Conservation (phyloP, 495 filamentous ascomycete species). For the Penicillium nucicola region DNA sequence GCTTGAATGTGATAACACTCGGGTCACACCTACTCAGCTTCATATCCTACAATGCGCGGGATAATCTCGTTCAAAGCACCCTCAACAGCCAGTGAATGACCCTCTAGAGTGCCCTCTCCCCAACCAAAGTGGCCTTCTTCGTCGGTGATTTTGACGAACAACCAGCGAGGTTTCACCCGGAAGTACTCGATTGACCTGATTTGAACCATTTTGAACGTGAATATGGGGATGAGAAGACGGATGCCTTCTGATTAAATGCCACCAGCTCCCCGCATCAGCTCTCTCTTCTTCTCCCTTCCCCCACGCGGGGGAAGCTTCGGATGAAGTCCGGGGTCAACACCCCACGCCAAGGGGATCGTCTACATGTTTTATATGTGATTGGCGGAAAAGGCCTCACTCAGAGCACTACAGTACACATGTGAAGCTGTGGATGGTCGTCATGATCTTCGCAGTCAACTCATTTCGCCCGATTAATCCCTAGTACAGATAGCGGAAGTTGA, state of each 20-base stretch:
- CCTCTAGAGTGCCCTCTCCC: conserved; percentile 79
- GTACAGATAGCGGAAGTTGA: conserved; percentile 34
- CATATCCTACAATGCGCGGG: conserved; percentile 61
- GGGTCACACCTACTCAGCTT: conserved; percentile 61
- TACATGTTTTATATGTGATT: not conserved
- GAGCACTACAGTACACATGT: too few relatives aligned
- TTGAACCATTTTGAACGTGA: conserved; percentile 51
- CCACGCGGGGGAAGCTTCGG: conserved; percentile 20
- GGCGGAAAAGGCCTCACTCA: not conserved
- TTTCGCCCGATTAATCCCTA: not conserved
- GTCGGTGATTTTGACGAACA: conserved; percentile 77
- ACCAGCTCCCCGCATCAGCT: not conserved
- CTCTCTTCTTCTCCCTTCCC: conserved; percentile 10
- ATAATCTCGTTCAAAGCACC: conserved; percentile 70
- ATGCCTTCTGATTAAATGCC: not conserved
- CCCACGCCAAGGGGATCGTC: conserved; percentile 2
- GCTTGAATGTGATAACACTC: too few relatives aligned
- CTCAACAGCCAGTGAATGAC: conserved; percentile 77
- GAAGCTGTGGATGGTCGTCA: too few relatives aligned
- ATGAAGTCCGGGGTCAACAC: conserved; percentile 11
- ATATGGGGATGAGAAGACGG: not conserved
- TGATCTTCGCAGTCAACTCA: too few relatives aligned
- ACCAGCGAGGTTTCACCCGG: conserved; percentile 74
- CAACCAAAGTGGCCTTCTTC: conserved; percentile 65
- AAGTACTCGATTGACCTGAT: conserved; percentile 76